phyloP scores from a whole-genome alignment of 208 protist species.

The Crithidia acanthocephali region DNA sequence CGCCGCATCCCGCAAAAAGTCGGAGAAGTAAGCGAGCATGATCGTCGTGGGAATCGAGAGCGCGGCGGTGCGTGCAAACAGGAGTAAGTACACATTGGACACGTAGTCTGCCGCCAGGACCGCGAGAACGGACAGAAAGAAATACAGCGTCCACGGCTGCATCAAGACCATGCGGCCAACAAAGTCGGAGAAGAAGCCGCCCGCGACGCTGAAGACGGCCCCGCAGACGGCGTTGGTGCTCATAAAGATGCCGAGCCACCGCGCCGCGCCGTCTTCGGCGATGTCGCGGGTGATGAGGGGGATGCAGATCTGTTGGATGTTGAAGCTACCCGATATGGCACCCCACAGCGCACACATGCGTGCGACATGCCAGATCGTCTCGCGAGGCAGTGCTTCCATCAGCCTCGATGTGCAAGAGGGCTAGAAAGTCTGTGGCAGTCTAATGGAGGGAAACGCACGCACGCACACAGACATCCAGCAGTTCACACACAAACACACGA shows the following conservation, averaged over 20 bases:
- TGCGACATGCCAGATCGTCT: constrained; percentile 12
- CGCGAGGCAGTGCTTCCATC: constrained; percentile 6
- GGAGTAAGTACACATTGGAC: constrained; percentile 30
- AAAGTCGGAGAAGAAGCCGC: constrained; percentile 46
- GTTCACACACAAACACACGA: too few species aligned
- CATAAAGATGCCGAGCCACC: constrained; percentile 51
- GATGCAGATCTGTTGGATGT: constrained; percentile 19
- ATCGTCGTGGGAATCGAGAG: constrained; percentile 48
- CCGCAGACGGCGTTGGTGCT: constrained; percentile 45
- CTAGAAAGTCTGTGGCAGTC: too few species aligned
- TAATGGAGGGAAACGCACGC: too few species aligned
- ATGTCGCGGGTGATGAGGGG: constrained; percentile 55
- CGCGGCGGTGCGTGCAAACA: constrained; percentile 36
- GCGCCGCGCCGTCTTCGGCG: constrained; percentile 25
- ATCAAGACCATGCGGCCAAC: constrained; percentile 39
- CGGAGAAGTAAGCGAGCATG: constrained; percentile 46
- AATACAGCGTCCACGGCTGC: constrained; percentile 42
- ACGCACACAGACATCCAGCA: too few species aligned
- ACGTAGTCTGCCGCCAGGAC: constrained; percentile 29
- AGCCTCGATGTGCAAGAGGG: too few species aligned
- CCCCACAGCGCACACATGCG: constrained; percentile 20
- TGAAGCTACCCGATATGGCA: constrained; percentile 18
- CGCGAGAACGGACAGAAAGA: constrained; percentile 30
- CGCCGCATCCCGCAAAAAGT: constrained; percentile 41
- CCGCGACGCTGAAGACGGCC: constrained; percentile 38